phyloP scores from a whole-genome alignment of 2,329 filamentous ascomycete species.

The Pseudogymnoascus pannorum region DNA sequence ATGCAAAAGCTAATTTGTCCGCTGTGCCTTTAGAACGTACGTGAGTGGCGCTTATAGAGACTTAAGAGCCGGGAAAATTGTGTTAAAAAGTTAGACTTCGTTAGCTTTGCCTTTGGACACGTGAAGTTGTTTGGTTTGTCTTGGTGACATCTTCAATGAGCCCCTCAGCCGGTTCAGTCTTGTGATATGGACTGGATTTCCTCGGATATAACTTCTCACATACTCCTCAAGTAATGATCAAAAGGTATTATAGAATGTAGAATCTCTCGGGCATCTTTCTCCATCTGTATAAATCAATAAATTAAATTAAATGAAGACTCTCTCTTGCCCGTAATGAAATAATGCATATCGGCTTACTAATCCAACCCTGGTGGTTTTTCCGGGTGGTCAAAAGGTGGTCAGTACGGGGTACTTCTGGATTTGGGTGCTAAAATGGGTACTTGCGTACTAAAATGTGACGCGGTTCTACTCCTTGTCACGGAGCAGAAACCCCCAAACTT shows the following conservation, averaged over 20 bases:
- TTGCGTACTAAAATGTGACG: constrained; percentile 9
- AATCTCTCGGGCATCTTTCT: neutral
- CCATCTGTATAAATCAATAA: neutral
- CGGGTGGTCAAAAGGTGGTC: constrained; percentile 8
- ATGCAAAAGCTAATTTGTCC: neutral
- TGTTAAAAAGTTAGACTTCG: constrained; percentile 6
- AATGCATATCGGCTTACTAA: neutral
- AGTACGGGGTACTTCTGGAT: neutral
- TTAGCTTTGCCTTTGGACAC: constrained; percentile 2
- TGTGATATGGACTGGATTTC: neutral
- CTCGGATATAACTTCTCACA: neutral
- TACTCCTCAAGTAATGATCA: neutral
- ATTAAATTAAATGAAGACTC: constrained; percentile 7
- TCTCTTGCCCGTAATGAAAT: neutral
- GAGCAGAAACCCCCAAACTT: constrained; percentile 2
- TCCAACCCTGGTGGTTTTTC: constrained; percentile 1
- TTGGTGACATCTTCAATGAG: neutral
- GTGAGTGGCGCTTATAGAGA: neutral
- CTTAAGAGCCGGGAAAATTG: neutral
- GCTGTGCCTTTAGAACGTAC: neutral
- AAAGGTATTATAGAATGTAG: neutral
- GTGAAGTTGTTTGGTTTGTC: constrained; percentile 1
- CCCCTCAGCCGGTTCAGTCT: neutral
- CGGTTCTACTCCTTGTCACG: constrained; percentile 6
- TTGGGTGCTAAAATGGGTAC: constrained; percentile 6